phyloP scores from a whole-genome alignment of 2,329 filamentous ascomycete genomes.

The Sclerotiophoma versabilis region DNA sequence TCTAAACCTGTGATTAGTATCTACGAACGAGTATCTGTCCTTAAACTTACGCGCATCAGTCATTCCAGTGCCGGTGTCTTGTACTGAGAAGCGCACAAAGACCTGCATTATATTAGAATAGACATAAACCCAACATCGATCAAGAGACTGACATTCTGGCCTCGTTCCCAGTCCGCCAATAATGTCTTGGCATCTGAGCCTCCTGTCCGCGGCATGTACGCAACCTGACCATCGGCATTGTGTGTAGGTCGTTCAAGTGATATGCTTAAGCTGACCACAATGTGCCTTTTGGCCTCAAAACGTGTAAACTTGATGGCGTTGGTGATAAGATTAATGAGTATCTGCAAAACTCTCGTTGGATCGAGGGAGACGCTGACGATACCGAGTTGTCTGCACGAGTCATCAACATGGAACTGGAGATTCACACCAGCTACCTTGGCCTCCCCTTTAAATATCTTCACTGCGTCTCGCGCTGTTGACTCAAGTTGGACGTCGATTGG shows the following conservation, averaged over 20 bases:
- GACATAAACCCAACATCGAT: too few species aligned
- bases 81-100: constrained; percentile 48
- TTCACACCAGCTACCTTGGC: constrained; percentile 39
- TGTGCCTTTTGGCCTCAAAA: constrained; percentile 35
- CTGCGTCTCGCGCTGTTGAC: constrained; percentile 41
- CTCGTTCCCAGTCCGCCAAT: constrained; percentile 45
- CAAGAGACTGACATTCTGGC: constrained; percentile 19
- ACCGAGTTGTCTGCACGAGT: constrained; percentile 43
- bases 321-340: constrained; percentile 50
- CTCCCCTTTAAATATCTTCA: constrained; percentile 51
- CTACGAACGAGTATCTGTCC: not conserved
- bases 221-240: constrained; percentile 34
- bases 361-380: constrained; percentile 52
- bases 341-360: constrained; percentile 52
- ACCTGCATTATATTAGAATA: constrained; percentile 28
- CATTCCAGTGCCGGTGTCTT: constrained; percentile 52
- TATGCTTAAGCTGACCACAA: constrained; percentile 49
- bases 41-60: constrained; percentile 25
- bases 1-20: constrained; percentile 24
- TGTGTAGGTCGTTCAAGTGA: constrained; percentile 38
- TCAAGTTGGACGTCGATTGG: constrained; percentile 49
- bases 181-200: constrained; percentile 23
- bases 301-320: constrained; percentile 57
- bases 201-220: constrained; percentile 21
- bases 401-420: constrained; percentile 42